phyloP scores from a whole-genome alignment of 108 stramenopile species.

The Nitzschia sp. region DNA sequence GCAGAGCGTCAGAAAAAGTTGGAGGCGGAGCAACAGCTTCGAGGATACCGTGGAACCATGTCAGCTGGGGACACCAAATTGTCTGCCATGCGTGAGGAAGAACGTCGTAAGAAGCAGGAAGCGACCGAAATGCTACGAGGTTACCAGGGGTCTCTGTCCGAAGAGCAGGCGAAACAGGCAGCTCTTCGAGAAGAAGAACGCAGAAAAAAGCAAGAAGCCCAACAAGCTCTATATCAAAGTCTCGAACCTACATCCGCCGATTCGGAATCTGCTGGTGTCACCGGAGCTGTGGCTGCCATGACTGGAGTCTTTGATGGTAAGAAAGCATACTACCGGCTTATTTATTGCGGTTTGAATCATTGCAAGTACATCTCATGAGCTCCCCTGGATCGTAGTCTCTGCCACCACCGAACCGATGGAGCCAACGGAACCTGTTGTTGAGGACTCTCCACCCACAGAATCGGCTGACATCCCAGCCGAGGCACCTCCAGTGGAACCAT shows the following conservation, averaged over 20 bases:
- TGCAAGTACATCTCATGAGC: neutral
- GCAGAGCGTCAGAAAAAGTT: slow-evolving; percentile 27
- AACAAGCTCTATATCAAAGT: slow-evolving; percentile 10
- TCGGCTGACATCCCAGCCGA: too few species aligned
- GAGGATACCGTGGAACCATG: slow-evolving; percentile 13
- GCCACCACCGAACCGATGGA: neutral
- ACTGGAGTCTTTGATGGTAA: slow-evolving; percentile 5
- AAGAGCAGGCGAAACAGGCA: slow-evolving; percentile 29
- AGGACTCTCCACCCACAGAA: too few species aligned
- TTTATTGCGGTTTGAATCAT: too few species aligned
- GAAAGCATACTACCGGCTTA: too few species aligned
- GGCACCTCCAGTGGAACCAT: neutral
- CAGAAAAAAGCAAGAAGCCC: slow-evolving; percentile 17
- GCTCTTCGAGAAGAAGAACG: slow-evolving; percentile 27
- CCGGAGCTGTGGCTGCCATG: slow-evolving; percentile 28
- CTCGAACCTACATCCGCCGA: neutral
- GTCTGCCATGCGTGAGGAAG: slow-evolving; percentile 19
- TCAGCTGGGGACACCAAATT: slow-evolving; percentile 32
- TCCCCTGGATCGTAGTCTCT: neutral
- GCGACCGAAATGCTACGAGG: slow-evolving; percentile 18
- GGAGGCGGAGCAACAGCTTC: slow-evolving; percentile 25
- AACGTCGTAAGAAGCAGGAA: slow-evolving; percentile 29
- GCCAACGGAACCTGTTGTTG: neutral
- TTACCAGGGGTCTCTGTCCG: slow-evolving; percentile 25
- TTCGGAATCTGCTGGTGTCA: neutral